A percentile compares a stretch with the other conserved stretches of the same genome.
Conservation (phyloP, 1,284 basidiomycete genomes). For the Marasmius fiardii region DNA sequence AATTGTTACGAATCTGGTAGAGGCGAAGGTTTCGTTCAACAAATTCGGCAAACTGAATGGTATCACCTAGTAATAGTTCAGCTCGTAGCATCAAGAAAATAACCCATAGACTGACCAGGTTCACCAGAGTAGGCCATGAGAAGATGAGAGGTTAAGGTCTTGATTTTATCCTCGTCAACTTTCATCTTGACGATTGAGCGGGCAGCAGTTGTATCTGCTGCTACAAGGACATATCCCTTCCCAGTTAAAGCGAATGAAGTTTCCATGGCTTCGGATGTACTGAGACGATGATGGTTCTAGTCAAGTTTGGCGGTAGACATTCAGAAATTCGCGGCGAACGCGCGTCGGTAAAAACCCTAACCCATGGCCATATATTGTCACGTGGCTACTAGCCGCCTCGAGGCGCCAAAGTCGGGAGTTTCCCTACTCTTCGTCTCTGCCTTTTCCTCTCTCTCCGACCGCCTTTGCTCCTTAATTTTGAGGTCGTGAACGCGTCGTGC, state of each 20-base stretch:
- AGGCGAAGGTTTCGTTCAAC: constrained; percentile 94
- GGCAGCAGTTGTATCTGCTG: constrained; percentile 87
- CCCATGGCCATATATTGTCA: too few relatives aligned
- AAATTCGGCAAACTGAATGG: constrained; percentile 95
- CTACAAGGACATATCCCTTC: constrained; percentile 89
- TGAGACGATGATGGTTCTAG: constrained; percentile 2
- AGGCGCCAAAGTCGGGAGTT: too few relatives aligned
- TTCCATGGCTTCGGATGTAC: too few relatives aligned
- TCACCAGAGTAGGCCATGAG: constrained; percentile 96
- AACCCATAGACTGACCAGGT: constrained; percentile 56
- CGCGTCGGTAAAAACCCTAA: constrained; percentile 9
- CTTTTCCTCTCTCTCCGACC: background rate
- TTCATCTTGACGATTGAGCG: constrained; percentile 98
- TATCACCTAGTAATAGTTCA: constrained; percentile 67
- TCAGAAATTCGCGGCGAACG: background rate
- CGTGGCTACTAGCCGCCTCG: too few relatives aligned
- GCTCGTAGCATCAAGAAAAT: constrained; percentile 3
- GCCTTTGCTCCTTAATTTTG: background rate
- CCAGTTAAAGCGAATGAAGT: constrained; percentile 77
- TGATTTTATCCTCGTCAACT: constrained; percentile 96
- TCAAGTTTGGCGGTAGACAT: background rate
- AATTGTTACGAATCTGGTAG: constrained; percentile 93
- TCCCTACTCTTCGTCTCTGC: too few relatives aligned
- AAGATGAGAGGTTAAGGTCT: constrained; percentile 85
- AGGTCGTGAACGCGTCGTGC: background rate